These are phyloP conservation scores for Zopfia rhizophila DNA, from an alignment of 2,329 filamentous ascomycete species.

Conservation along the genomic window DNA sequence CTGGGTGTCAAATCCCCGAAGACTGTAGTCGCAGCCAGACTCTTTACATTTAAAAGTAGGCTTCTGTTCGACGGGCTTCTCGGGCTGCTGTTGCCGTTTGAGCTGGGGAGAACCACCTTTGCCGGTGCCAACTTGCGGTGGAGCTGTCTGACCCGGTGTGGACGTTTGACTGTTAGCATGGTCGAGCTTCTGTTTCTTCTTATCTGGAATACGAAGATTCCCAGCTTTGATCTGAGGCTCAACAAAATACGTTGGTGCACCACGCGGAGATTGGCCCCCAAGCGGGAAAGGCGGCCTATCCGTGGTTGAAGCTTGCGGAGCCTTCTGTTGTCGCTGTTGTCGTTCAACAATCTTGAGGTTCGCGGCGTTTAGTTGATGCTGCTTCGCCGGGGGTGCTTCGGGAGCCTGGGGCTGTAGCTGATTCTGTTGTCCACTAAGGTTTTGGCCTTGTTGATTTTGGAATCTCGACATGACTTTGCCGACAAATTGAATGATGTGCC, in stretches of 20 bases:
- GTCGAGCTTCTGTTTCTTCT: conserved; percentile 65
- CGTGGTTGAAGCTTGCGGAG: conserved; percentile 61
- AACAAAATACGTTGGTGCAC: conserved; percentile 66
- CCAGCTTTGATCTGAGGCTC: conserved; percentile 64
- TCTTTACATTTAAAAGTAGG: conserved; percentile 64
- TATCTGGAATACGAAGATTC: conserved; percentile 67
- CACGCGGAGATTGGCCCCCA: conserved; percentile 64
- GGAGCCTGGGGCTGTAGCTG: conserved; percentile 31
- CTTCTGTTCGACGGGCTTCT: conserved; percentile 55
- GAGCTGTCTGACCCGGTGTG: conserved; percentile 53
- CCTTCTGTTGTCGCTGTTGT: conserved; percentile 60
- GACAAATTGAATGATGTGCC: conserved; percentile 40
- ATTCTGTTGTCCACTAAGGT: conserved; percentile 11
- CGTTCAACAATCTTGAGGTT: conserved; percentile 55
- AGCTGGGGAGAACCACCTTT: conserved; percentile 57
- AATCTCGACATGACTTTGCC: conserved; percentile 39
- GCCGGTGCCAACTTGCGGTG: conserved; percentile 49
- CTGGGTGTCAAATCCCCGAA: conserved; percentile 65
- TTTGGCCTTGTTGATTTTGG: conserved; percentile 17
- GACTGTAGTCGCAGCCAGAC: conserved; percentile 63
- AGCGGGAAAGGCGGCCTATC: conserved; percentile 64
- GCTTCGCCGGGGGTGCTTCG: conserved; percentile 24
- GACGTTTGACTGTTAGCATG: conserved; percentile 51
- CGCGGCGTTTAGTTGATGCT: conserved; percentile 47
- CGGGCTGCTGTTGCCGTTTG: conserved; percentile 55